Base-by-base conservation (phyloP, 495 filamentous ascomycete species). In the Tuber indicum region DNA sequence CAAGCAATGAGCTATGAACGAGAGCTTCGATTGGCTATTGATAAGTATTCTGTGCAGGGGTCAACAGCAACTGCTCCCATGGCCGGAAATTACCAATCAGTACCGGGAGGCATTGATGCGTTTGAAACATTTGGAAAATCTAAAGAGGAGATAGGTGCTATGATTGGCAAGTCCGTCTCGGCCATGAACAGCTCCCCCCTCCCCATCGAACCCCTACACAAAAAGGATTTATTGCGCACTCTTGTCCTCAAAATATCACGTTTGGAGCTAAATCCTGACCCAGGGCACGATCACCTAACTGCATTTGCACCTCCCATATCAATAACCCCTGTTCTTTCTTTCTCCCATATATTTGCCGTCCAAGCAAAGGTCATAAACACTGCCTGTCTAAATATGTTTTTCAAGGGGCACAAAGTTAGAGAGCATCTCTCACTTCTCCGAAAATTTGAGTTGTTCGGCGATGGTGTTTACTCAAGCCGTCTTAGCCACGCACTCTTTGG, bases 401-500 rank as follows among this genome's bases (percentile, higher is more conserved):
- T 98, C 85, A 89, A 87, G 73, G 86, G 90, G 71, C 91, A 96
- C 82, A 84, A 88, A 1, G 84, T 99, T 16, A 88, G 88, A n/a
- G 83, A 89, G n/a, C 94, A 99, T 83, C 83, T 98, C 7, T 86
- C 87, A 17, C 84, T 97, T 9, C 92, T 96, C 83, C 89, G 89
- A 78, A 89, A 91, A 46, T 97, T 93, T 82, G 92, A 94, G 69
- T 87, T 98, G 8, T 86, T 98, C 8, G 92, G 92, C 3, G 92
- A 97, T 82, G 94, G 94, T 42, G 87, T 93, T 5, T 96, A 98
- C 83, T 88, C 89, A 46, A 90, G 91, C 46, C 89, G 91, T 10
- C 89, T 99, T 32, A 91, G 91, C 3, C 88, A 94, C 75, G 92
- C 94, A 4, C 88, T 99, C 3, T 98, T 99, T 83, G 91, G 93